Conservation (phyloP, 208 protist genomes). For the Herpetomonas samuelpessoai region DNA sequence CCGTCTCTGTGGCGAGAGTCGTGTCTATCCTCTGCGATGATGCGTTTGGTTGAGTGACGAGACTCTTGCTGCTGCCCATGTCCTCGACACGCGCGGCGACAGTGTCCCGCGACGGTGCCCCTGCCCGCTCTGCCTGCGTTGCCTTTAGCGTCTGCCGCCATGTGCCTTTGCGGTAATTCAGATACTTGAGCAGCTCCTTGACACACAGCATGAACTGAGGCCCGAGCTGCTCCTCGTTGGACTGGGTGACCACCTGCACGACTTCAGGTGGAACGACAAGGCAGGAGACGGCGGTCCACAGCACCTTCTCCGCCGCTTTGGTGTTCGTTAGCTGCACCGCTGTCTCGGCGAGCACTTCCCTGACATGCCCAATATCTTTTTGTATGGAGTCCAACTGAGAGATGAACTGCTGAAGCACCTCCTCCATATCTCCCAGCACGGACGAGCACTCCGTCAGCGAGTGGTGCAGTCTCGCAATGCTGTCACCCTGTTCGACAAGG, state of each 20-base stretch:
- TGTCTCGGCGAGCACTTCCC: slow-evolving; percentile 45
- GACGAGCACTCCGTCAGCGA: slow-evolving; percentile 51
- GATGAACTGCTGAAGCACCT: slow-evolving; percentile 66
- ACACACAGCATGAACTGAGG: slow-evolving; percentile 61
- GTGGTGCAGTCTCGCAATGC: slow-evolving; percentile 50
- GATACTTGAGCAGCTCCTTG: slow-evolving; percentile 43
- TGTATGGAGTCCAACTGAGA: slow-evolving; percentile 55
- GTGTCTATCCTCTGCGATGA: background rate
- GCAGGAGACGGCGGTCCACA: slow-evolving; percentile 52
- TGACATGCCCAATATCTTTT: slow-evolving; percentile 74
- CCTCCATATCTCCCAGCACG: slow-evolving; percentile 64
- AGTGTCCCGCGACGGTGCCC: background rate
- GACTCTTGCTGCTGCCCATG: background rate
- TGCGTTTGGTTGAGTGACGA: background rate
- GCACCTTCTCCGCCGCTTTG: slow-evolving; percentile 35
- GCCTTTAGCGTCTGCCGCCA: slow-evolving; percentile 21
- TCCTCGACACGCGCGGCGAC: background rate
- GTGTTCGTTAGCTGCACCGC: slow-evolving; percentile 48
- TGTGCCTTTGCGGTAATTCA: slow-evolving; percentile 54
- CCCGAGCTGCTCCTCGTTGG: slow-evolving; percentile 67
- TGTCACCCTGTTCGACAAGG: slow-evolving; percentile 44
- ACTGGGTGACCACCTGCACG: slow-evolving; percentile 70
- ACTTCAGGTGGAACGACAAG: slow-evolving; percentile 77
- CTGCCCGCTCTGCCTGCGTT: background rate
- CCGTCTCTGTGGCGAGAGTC: background rate